A percentile compares a stretch with the other conserved stretches of the same genome.
Conservation (phyloP, 2,329 filamentous ascomycete genomes). For the Alternaria sp. region DNA sequence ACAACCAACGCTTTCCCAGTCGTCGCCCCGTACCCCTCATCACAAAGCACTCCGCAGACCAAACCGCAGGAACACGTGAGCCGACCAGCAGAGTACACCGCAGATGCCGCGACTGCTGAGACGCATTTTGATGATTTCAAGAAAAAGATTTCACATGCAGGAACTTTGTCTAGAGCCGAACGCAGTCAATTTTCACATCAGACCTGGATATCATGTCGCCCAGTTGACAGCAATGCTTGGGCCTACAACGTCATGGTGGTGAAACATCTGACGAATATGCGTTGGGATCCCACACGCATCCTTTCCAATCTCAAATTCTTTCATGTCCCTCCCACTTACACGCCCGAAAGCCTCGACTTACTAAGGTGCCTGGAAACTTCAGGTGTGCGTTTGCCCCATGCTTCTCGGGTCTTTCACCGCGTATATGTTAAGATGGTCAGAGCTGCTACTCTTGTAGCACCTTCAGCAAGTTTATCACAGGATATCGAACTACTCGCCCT, state of each 20-base stretch:
- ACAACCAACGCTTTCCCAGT: constrained; percentile 1
- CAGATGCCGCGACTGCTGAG: not conserved
- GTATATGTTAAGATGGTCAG: constrained; percentile 26
- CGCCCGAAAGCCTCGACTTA: constrained; percentile 20
- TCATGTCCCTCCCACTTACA: constrained; percentile 20
- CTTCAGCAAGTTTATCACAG: constrained; percentile 12
- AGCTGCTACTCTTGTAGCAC: constrained; percentile 8
- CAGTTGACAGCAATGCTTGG: constrained; percentile 15
- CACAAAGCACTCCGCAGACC: constrained; percentile 8
- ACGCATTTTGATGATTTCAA: constrained; percentile 24
- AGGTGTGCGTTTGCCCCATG: constrained; percentile 10
- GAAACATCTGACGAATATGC: constrained; percentile 19
- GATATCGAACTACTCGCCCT: constrained; percentile 24
- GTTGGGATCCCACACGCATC: constrained; percentile 22
- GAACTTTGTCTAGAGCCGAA: not conserved
- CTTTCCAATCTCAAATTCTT: constrained; percentile 13
- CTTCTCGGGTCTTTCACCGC: constrained; percentile 8
- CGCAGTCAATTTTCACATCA: constrained; percentile 10
- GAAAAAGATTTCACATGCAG: constrained; percentile 10
- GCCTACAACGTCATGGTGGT: constrained; percentile 24
- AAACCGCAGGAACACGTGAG: not conserved
- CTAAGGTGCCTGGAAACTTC: constrained; percentile 25
- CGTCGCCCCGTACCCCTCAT: constrained; percentile 10
- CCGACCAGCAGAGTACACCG: not conserved
- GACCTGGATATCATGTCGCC: constrained; percentile 19